Base-by-base conservation (phyloP, 2,329 filamentous ascomycete genomes). In the Fonsecaea nubica region DNA sequence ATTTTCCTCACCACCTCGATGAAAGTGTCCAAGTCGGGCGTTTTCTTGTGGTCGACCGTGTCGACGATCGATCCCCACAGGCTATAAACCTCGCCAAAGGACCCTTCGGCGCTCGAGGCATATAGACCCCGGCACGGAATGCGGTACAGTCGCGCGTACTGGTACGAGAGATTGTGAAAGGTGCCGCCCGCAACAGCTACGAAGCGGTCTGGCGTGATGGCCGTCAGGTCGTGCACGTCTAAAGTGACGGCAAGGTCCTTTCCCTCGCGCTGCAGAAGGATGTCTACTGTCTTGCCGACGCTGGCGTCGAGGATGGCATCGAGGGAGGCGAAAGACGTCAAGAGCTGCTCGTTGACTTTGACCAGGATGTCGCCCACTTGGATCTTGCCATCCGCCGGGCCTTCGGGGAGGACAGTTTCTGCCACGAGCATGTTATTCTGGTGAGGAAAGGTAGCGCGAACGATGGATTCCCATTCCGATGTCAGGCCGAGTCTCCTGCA, bases 351-450 rank as follows among this genome's bases (percentile, higher is more conserved):
- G 76, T 99, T 98, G 72, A 98, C 92, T 78, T 96, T 93, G 74
- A 98, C 84, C 69, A 99, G 82, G 25, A 99, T 90, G 78, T 99
- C 95, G 53, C 95, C 95, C 78, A 99, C 95, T 77, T 97, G 90
- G 32, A 99, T 86, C 78, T 96, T 94, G 63, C 85, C 83, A 75
- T 96, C 87, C 0, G 91, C 95, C 30, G 95, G 96, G 0, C 95
- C 96, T 73, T 93, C 88, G 0, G 95, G 94, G 8, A 99, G 86
- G 13, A 98, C 89, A 67, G 97, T 96, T 80, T 99, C 96, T 18
- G 93, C 94, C 12, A 97, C 94, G 32, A 99, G 86, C 92, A 99
- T 93, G 75, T 95, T 96, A 30, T 93, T 98, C 80, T 97, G 95
- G 73, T 92, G 90, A 0, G 96, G 95, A 72, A 97, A 96, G 32